Percentiles rank a stretch among this genome's conserved stretches.
Conservation (phyloP, 345 rosid genomes). For the Gossypium anomalum region DNA sequence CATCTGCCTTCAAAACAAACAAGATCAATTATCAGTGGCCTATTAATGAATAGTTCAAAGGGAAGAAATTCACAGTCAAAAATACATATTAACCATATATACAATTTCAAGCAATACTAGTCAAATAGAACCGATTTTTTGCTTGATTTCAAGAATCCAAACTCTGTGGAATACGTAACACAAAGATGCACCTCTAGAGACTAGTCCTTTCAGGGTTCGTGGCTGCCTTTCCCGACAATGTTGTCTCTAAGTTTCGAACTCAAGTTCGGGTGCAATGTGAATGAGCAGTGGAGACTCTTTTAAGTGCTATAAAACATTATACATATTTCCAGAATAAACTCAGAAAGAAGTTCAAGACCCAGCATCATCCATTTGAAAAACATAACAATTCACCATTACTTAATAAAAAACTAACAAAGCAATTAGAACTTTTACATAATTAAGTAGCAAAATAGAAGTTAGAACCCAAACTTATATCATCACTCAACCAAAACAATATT, state of each 20-base stretch:
- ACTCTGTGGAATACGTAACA: neutral
- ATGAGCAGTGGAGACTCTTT: neutral
- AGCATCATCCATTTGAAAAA: neutral
- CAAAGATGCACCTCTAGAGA: neutral
- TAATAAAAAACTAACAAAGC: neutral
- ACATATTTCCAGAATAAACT: neutral
- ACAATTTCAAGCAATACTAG: neutral
- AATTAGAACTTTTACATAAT: neutral
- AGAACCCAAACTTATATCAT: neutral
- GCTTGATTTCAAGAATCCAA: neutral
- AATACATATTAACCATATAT: neutral
- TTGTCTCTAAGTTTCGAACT: too few species aligned
- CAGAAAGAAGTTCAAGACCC: neutral
- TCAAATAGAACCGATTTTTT: neutral
- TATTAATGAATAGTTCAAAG: neutral
- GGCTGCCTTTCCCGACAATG: too few species aligned
- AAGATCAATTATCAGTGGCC: neutral
- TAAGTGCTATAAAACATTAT: neutral
- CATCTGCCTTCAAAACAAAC: conserved; percentile 18
- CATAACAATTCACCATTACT: neutral
- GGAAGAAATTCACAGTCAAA: neutral
- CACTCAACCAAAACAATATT: neutral
- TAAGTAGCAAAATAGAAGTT: neutral
- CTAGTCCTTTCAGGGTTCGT: too few species aligned
- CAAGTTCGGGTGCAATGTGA: too few species aligned